Evolutionary conservation across 257 asterid species (phyloP).

Genomic region (Jasminum sambac): DNA sequence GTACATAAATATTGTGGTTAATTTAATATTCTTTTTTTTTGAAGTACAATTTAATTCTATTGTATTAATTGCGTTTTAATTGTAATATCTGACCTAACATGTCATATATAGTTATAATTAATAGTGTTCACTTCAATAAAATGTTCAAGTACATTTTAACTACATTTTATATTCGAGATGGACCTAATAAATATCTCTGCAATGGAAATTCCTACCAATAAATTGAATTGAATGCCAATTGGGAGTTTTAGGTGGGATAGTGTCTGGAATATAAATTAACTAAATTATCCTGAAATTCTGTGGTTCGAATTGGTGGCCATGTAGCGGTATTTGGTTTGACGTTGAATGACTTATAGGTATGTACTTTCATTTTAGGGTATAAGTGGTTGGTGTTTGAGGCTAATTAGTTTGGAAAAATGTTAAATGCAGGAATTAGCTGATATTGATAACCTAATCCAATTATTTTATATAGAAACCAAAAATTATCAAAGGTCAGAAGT

Average conservation of each 20-base stretch:
- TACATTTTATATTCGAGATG: background rate
- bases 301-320: background rate
- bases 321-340: constrained; percentile 16
- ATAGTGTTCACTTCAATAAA: no score
- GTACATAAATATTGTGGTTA: no score
- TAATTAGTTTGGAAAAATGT: constrained; percentile 31
- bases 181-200: background rate
- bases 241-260: background rate
- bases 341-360: background rate
- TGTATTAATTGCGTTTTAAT: no score
- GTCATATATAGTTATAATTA: no score
- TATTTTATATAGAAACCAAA: constrained; percentile 8
- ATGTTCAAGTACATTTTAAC: no score
- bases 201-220: background rate
- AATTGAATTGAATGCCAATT: background rate
- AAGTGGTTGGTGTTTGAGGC: constrained; percentile 27
- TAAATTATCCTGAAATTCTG: background rate
- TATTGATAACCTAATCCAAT: constrained; percentile 34
- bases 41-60: no score
- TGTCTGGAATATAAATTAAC: no score
- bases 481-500: background rate
- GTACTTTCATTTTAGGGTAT: background rate
- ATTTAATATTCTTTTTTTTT: no score
- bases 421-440: constrained; percentile 24
- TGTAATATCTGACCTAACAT: no score